Evolutionary conservation across 306 rosid species (phyloP).

Genomic region (Sesbania bispinosa): DNA sequence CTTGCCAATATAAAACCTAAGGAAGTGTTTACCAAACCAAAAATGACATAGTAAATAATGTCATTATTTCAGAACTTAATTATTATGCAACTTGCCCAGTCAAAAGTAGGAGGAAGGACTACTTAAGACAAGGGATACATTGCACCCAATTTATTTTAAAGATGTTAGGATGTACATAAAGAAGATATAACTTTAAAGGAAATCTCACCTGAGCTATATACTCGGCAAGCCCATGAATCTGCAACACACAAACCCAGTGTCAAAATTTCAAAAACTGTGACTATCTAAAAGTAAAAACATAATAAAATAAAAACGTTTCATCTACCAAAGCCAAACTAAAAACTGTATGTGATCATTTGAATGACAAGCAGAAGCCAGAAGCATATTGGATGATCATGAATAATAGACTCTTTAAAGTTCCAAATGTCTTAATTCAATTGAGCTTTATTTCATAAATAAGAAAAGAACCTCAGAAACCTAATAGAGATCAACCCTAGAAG

Average conservation of each 20-base stretch:
- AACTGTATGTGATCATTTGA: not conserved
- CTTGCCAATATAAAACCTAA: slow-evolving; percentile 12
- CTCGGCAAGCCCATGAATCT: slow-evolving; percentile 92
- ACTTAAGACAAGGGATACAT: slow-evolving; percentile 10
- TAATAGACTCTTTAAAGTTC: slow-evolving; percentile 9
- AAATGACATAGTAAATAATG: not conserved
- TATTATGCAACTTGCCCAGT: not conserved
- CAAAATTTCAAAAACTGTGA: slow-evolving; percentile 21
- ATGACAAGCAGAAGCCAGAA: slow-evolving; percentile 1
- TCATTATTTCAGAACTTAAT: not conserved
- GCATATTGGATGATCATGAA: slow-evolving; percentile 2
- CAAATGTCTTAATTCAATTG: not conserved
- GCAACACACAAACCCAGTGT: slow-evolving; percentile 43
- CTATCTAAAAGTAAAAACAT: not conserved
- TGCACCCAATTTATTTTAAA: not conserved
- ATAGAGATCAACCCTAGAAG: slow-evolving; percentile 7
- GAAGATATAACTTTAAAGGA: slow-evolving; percentile 5
- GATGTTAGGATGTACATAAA: not conserved
- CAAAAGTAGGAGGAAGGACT: slow-evolving; percentile 9
- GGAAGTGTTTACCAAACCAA: slow-evolving; percentile 9
- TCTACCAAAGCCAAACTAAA: not conserved
- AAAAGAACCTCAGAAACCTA: not conserved
- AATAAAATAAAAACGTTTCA: not conserved
- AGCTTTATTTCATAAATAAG: slow-evolving; percentile 6
- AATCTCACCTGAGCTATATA: slow-evolving; percentile 96